Base-by-base conservation (phyloP, 1,284 basidiomycete genomes). In the Tylopilus orsonianus region DNA sequence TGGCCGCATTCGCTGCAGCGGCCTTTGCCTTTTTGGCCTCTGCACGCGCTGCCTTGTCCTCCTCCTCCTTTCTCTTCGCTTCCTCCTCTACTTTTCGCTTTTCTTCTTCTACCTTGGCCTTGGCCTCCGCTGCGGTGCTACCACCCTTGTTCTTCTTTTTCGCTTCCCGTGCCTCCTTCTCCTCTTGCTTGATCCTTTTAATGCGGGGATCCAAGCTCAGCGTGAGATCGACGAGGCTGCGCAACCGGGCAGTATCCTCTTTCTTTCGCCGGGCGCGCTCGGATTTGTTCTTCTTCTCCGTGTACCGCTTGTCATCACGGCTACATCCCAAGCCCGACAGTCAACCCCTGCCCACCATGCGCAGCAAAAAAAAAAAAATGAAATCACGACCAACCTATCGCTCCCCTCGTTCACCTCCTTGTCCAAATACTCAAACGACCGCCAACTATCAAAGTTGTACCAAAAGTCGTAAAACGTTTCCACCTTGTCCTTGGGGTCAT, bases 371-470 rank as follows among this genome's bases (percentile, higher is more conserved):
- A 20, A 29, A 14, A 14, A 18, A 18, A 34, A 12, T 10, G 9
- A 40, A 43, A 33, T 16, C 19, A 34, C n/a, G 4, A 73, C 85
- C 56, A 45, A 90, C 89, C 81, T 93, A 69, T 99, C 96, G 55
- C 89, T 92, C 23, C 96, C 96, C 72, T 99, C 96, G 71, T 97
- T 97, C 56, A 93, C 87, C 70, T 99, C 96, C 79, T 99, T 99
- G 76, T 99, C 96, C 60, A 92, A 77, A 78, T 95, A 98, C 74
- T 99, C 96, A 68, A 99, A 99, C 70, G 87, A 92, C 58, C 97
- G 78, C 97, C 97, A 99, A 63, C 88, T 92, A 71, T 98, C 95
- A 72, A 99, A 97, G 80, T 97, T 97, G 80, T 98, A 98, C 91
- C 93, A 99, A 72, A 96, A 97, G 73, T 97, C 90, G 78, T 98